Evolutionary conservation across 2,329 filamentous ascomycete species (phyloP), one percentile per base, ranked within the genome.

Genomic region (Diaporthe aspalathi): DNA sequence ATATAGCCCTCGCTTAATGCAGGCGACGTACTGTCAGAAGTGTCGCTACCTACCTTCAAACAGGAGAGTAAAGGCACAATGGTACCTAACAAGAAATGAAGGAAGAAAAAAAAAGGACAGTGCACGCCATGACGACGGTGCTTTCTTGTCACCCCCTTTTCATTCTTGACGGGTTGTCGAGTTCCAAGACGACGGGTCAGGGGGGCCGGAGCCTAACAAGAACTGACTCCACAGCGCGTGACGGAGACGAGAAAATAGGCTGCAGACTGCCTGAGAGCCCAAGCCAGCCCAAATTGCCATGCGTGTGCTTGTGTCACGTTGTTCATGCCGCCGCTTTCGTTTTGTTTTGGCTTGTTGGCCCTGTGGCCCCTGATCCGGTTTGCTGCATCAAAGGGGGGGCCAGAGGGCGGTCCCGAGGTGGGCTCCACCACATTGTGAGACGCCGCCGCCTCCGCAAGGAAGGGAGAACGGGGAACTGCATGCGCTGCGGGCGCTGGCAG

Each of bases 361-460:
- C 45, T 50, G 60, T 38, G 27, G 45, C 60, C 60, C 60, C 60
- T 65, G 60, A 50, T 65, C 60, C 43, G 60, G 60, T 50, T 45
- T 50, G 60, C 49, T 65, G 60, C 60, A 24, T 65, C 45, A 65
- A 65, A 45, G 60, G 45, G 60, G 12, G 35, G 11, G 35, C n/a
- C 2, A 12, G 35, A 38, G 35, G 35, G 35, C 2, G 35, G 32
- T 32, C 8, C 32, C 32, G 32, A 32, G 29, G 57, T 29, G 57
- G 38, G 56, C 56, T 63, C 57, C 40, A 63, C 60, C 60, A 43
- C 60, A 65, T 65, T 50, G 60, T 65, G 60, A 65, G 60, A 65
- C 60, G 60, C 29, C 60, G 60, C 29, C 60, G 60, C 45, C 11
- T 32, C 32, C 60, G 43, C 43, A 63, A 49, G 20, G 27, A 35